Percentiles rank a stretch among this genome's conserved stretches.
Conservation (phyloP, 2,329 filamentous ascomycete species). For the Metarhizium rileyi region DNA sequence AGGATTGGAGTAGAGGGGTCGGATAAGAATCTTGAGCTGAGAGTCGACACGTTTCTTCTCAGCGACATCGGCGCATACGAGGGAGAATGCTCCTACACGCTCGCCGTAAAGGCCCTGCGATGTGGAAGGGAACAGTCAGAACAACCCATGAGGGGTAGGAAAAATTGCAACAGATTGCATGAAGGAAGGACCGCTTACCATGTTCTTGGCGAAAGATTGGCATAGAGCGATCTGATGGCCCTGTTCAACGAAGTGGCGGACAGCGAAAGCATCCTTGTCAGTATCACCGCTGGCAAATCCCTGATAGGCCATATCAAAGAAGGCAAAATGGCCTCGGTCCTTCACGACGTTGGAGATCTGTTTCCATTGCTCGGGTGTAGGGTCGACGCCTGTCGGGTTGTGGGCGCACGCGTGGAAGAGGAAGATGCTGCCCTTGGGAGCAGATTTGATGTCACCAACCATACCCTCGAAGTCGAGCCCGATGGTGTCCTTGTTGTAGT, state of each 20-base stretch:
- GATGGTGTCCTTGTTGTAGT: slow-evolving; percentile 99
- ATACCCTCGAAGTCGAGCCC: slow-evolving; percentile 95
- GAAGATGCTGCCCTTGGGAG: slow-evolving; percentile 79
- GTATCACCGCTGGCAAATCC: slow-evolving; percentile 91
- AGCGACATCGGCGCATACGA: slow-evolving; percentile 73
- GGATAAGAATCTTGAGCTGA: slow-evolving; percentile 96
- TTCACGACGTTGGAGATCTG: slow-evolving; percentile 83
- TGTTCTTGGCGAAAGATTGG: slow-evolving; percentile 99
- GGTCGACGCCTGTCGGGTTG: slow-evolving; percentile 96
- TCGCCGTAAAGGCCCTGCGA: slow-evolving; percentile 90
- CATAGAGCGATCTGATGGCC: slow-evolving; percentile 81
- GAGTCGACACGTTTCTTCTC: slow-evolving; percentile 96
- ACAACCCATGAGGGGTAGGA: not conserved
- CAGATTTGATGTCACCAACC: slow-evolving; percentile 79
- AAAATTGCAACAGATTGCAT: not conserved
- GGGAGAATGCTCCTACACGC: slow-evolving; percentile 92
- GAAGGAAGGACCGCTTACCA: slow-evolving; percentile 47
- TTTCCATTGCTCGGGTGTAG: slow-evolving; percentile 83
- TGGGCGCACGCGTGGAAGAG: slow-evolving; percentile 95
- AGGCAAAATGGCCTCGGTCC: slow-evolving; percentile 78
- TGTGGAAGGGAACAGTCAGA: not conserved
- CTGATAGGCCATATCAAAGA: slow-evolving; percentile 99
- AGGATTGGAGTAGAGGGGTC: slow-evolving; percentile 96
- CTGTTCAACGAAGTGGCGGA: slow-evolving; percentile 87
- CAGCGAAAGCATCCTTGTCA: slow-evolving; percentile 84